Evolutionary conservation across 2,329 filamentous ascomycete species (phyloP).

Genomic region (Lecanosticta acicola): DNA sequence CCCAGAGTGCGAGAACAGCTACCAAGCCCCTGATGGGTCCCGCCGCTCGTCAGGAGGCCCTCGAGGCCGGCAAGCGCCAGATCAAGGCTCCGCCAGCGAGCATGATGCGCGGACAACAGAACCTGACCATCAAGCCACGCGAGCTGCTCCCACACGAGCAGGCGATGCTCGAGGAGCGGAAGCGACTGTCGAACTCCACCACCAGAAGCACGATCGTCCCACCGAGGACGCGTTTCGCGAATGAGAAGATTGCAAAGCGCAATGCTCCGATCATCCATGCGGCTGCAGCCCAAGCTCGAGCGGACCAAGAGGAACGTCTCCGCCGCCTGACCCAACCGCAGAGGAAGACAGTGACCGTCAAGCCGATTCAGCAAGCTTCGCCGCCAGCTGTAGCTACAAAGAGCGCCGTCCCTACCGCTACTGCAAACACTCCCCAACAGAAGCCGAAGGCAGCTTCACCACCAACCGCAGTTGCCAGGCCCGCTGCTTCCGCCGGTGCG

Average conservation of each 20-base stretch:
- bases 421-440: too few relatives aligned
- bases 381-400: background rate
- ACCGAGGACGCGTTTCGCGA: conserved; percentile 4
- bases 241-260: conserved; percentile 6
- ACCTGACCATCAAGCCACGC: conserved; percentile 15
- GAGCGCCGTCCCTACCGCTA: background rate
- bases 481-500: too few relatives aligned
- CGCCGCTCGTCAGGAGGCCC: conserved; percentile 1
- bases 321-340: conserved; percentile 13
- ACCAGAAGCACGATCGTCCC: conserved; percentile 10
- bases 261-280: conserved; percentile 1
- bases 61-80: conserved; percentile 13
- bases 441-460: too few relatives aligned
- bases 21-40: conserved; percentile 7
- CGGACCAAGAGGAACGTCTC: conserved; percentile 17
- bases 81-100: conserved; percentile 16
- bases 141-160: conserved; percentile 18
- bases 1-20: conserved; percentile 11
- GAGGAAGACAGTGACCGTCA: background rate
- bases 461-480: too few relatives aligned
- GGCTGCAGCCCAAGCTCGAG: conserved; percentile 11
- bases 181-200: conserved; percentile 1
- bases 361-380: background rate
- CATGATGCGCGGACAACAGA: conserved; percentile 13
- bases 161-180: conserved; percentile 12